A percentile compares a stretch with the other conserved stretches of the same genome.
Evolutionary conservation across 2,329 filamentous ascomycete genomes (phyloP).

Genomic region (Xylariaceae sp.): DNA sequence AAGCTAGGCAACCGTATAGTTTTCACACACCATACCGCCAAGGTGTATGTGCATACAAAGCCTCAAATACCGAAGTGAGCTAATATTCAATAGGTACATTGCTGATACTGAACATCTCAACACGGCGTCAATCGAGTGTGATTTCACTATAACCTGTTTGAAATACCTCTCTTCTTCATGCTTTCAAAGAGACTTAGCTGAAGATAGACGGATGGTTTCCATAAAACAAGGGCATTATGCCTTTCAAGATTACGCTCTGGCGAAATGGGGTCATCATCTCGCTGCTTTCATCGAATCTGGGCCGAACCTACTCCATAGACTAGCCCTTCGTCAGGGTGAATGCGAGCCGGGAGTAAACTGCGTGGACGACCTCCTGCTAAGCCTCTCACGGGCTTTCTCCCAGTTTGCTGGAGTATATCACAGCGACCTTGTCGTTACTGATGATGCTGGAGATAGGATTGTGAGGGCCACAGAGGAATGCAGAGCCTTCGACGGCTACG

Average conservation of each 20-base stretch:
- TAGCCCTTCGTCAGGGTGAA: no score
- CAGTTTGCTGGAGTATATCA: not conserved
- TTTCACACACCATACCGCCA: slow-evolving; percentile 49
- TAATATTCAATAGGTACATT: slow-evolving; percentile 31
- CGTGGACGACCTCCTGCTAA: no score
- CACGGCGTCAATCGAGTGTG: slow-evolving; percentile 37
- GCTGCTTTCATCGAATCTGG: slow-evolving; percentile 30
- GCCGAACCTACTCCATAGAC: slow-evolving; percentile 11
- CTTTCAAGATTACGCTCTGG: slow-evolving; percentile 49
- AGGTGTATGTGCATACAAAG: slow-evolving; percentile 37
- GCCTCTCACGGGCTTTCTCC: not conserved
- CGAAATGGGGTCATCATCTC: slow-evolving; percentile 46
- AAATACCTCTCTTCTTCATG: slow-evolving; percentile 44
- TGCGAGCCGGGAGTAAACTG: no score
- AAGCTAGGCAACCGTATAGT: slow-evolving; percentile 42
- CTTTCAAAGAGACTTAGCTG: slow-evolving; percentile 35
- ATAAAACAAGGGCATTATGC: slow-evolving; percentile 42
- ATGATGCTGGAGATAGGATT: not conserved
- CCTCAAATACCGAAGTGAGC: not conserved
- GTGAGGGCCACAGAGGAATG: slow-evolving; percentile 25
- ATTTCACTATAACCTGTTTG: slow-evolving; percentile 44
- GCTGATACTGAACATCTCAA: slow-evolving; percentile 37
- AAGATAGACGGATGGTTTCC: slow-evolving; percentile 19
- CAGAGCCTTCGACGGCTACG: slow-evolving; percentile 21
- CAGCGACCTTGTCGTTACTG: not conserved